Percentiles rank a stretch among this genome's conserved stretches.
phyloP scores from a whole-genome alignment of 495 filamentous ascomycete species.

The Melanomma pulvis-pyrius region DNA sequence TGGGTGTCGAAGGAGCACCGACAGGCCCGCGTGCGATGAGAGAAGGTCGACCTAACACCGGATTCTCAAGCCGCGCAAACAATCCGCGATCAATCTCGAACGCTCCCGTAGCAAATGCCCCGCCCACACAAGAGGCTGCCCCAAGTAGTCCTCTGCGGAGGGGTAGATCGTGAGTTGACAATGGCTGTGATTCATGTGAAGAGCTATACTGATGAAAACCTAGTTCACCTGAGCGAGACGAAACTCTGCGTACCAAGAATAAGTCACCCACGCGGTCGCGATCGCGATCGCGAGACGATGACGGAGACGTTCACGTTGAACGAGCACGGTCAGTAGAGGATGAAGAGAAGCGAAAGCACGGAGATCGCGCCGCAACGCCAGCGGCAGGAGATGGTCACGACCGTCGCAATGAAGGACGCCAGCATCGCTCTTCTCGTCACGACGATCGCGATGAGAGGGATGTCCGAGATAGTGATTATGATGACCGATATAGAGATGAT shows the following conservation, averaged over 20 bases:
- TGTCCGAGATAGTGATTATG: conserved; percentile 18
- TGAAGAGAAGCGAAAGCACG: conserved; percentile 58
- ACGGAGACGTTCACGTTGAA: not conserved
- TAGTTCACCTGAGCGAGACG: conserved; percentile 28
- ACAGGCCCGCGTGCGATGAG: conserved; percentile 93
- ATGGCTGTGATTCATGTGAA: not conserved
- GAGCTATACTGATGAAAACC: not conserved
- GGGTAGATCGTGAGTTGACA: conserved; percentile 45
- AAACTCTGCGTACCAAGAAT: conserved; percentile 20
- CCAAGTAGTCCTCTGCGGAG: conserved; percentile 13
- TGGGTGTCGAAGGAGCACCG: conserved; percentile 77
- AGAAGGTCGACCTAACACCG: conserved; percentile 78
- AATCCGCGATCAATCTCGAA: conserved; percentile 8
- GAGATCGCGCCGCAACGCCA: conserved; percentile 58
- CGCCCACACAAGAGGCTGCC: conserved; percentile 13
- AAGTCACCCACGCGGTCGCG: conserved; percentile 23
- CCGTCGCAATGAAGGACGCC: conserved; percentile 50
- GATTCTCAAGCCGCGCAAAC: conserved; percentile 49
- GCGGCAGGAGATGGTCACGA: conserved; percentile 55
- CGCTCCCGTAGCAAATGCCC: conserved; percentile 39
- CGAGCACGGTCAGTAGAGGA: conserved; percentile 48
- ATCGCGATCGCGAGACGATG: conserved; percentile 19
- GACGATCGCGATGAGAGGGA: conserved; percentile 55
- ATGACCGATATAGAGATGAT: conserved; percentile 9
- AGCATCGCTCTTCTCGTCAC: conserved; percentile 50